Conservation (phyloP, 164 flowering plant species). For the Tetracentron sinense region DNA sequence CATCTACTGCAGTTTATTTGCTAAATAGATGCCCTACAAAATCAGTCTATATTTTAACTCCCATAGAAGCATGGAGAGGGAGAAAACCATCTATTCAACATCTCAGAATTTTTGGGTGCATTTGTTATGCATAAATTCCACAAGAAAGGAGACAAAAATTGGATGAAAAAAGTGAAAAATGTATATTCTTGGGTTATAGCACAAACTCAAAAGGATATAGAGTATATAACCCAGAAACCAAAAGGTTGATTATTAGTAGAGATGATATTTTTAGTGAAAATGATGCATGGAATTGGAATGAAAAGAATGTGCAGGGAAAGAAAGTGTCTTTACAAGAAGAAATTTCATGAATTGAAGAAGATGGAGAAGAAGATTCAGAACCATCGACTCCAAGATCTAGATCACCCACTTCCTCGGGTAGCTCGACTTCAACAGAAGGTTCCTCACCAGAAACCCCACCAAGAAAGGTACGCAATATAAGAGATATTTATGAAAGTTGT, state of each 20-base stretch:
- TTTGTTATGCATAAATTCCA: constrained; percentile 2
- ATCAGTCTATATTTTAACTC: neutral
- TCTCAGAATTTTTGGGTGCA: constrained; percentile 6
- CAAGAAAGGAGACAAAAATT: neutral
- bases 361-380: neutral
- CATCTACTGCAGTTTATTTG: neutral
- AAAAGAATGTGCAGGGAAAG: neutral
- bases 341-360: neutral
- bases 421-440: too few relatives aligned
- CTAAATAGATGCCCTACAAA: constrained; percentile 13
- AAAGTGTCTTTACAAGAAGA: too few relatives aligned
- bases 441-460: neutral
- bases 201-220: constrained; percentile 6
- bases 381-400: neutral
- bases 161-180: constrained; percentile 11
- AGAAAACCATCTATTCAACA: constrained; percentile 2
- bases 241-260: neutral
- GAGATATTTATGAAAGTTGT: neutral
- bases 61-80: constrained; percentile 15
- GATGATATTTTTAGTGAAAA: constrained; percentile 5
- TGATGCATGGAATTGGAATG: neutral
- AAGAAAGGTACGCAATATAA: neutral
- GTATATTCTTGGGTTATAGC: constrained; percentile 14
- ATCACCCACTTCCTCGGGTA: neutral
- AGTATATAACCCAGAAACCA: neutral